A percentile compares a stretch with the other conserved stretches of the same genome.
Conservation (phyloP, 306 rosid genomes). For the Trifolium fragiferum region DNA sequence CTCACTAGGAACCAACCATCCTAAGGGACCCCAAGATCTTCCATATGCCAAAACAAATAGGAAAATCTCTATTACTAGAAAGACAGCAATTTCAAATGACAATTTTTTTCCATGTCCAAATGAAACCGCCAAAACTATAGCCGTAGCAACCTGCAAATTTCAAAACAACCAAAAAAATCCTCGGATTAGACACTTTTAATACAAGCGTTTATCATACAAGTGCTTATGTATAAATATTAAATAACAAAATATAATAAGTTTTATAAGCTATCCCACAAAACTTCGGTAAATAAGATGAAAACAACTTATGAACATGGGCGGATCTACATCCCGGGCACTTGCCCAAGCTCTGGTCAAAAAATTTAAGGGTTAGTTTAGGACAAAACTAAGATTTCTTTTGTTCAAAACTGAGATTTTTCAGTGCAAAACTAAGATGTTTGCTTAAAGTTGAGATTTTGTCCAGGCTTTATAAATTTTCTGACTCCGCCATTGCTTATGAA, state of each 20-base stretch:
- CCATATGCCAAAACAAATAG: constrained; percentile 81
- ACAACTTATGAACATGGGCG: not conserved
- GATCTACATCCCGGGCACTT: too few relatives aligned
- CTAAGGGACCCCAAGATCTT: constrained; percentile 89
- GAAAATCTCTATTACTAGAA: constrained; percentile 70
- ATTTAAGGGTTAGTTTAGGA: too few relatives aligned
- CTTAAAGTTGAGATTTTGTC: too few relatives aligned
- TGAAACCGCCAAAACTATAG: constrained; percentile 58
- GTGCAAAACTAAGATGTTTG: too few relatives aligned
- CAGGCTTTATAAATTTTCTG: too few relatives aligned
- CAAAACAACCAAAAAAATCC: not conserved
- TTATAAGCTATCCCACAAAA: too few relatives aligned
- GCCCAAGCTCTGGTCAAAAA: too few relatives aligned
- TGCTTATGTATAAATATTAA: not conserved
- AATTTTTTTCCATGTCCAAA: constrained; percentile 66
- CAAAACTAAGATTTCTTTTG: too few relatives aligned
- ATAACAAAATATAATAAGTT: too few relatives aligned
- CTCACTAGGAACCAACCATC: constrained; percentile 90
- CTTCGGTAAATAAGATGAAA: not conserved
- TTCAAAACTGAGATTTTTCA: too few relatives aligned
- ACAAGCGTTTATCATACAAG: not conserved
- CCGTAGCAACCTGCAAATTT: constrained; percentile 56
- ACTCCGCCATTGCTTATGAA: too few relatives aligned
- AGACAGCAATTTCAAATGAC: constrained; percentile 46
- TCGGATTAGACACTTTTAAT: too few relatives aligned